Evolutionary conservation across 2,329 filamentous ascomycete species (phyloP), one percentile per base, ranked within the genome.

Genomic region (Aspergillus costaricaensis): DNA sequence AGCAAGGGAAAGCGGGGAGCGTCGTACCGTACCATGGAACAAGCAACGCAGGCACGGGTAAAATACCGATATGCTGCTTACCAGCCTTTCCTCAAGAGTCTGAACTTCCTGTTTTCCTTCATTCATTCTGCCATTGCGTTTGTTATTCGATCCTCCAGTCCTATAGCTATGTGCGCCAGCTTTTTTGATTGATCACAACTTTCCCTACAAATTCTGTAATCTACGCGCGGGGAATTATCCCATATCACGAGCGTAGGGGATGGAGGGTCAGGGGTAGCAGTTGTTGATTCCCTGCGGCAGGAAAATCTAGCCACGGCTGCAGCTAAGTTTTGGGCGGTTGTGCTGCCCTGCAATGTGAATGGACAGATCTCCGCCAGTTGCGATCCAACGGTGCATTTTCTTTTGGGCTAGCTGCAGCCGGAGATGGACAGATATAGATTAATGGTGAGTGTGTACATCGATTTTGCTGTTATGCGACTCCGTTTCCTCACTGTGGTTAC

Each of bases 1-100:
- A 69, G 62, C 61, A 65, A 65, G 65, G 60, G 63, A 67, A 65
- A 65, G 66, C 64, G 67, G 66, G 63, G 64, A 68, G 59, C 60
- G 55, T 64, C 59, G 56, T 57, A 62, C 32, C 57, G 65, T 65
- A 65, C 66, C 60, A 64, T 67, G 64, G 65, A 64, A 67, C 63
- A 66, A 64, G 59, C 49, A 56, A 38, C 58, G 53, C 64, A 62
- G 61, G 62, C 53, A 65, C 63, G 52, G 49, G 58, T 55, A 55
- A 44, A 55, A 21, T 55, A 44, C 27, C n/a, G 15, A 54, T 36
- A 44, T 53, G 32, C 27, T 53, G 39, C 48, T 49, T 60, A 50
- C 44, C 19, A 51, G 23, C 39, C 43, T 23, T 55, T 43, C 48
- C 30, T 32, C 12, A 6, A 36, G 32, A 36, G 4, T 36, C 32